phyloP scores from a whole-genome alignment of 345 rosid genomes.

The Rhizophora mangle region DNA sequence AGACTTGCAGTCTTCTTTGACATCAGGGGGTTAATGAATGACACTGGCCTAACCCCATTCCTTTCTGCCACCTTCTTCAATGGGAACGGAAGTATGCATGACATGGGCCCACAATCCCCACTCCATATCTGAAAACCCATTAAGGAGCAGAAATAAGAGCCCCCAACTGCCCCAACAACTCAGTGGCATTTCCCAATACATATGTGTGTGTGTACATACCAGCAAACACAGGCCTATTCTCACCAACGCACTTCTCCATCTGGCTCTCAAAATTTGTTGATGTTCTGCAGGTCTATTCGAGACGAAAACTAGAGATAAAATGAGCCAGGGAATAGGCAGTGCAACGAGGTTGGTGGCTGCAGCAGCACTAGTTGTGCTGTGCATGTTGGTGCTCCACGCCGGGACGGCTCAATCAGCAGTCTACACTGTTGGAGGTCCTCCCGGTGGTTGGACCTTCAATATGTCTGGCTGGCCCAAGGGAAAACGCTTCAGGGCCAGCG shows the following conservation, averaged over 20 bases:
- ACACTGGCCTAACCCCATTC: neutral
- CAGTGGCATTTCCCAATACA: too few relatives aligned
- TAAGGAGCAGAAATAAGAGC: too few relatives aligned
- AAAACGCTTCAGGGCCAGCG: constrained; percentile 44
- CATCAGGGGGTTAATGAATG: neutral
- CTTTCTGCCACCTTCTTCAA: neutral
- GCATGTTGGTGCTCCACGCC: constrained; percentile 26
- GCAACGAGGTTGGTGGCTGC: constrained; percentile 24
- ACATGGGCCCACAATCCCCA: neutral
- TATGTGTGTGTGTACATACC: too few relatives aligned
- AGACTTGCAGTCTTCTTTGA: too few relatives aligned
- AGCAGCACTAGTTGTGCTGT: constrained; percentile 15
- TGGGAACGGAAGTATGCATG: neutral
- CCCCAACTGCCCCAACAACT: too few relatives aligned
- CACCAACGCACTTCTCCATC: neutral
- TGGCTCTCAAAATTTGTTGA: neutral
- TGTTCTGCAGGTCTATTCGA: too few relatives aligned
- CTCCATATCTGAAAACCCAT: neutral
- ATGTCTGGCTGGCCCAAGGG: constrained; percentile 36
- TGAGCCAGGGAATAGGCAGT: constrained; percentile 53
- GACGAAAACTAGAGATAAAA: neutral
- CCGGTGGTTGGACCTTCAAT: constrained; percentile 37
- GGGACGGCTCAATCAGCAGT: constrained; percentile 30
- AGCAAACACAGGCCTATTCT: too few relatives aligned
- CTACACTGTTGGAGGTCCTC: constrained; percentile 41